Percentiles rank a stretch among this genome's conserved stretches.
Conservation (phyloP, 176 grass and related monocot genomes). For the Oryza nivara region DNA sequence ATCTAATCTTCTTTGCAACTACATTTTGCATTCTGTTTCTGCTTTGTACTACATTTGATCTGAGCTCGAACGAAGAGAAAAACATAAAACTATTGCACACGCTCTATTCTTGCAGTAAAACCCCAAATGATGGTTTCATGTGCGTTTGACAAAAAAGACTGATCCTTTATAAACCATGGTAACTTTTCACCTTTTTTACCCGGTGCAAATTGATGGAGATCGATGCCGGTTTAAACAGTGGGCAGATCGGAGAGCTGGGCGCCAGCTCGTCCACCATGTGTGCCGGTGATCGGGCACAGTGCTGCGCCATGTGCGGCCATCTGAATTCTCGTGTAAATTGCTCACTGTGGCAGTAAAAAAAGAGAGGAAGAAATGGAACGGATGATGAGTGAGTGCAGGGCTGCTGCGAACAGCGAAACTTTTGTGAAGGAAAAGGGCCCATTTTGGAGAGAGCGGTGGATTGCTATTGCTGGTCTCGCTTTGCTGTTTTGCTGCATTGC, state of each 20-base stretch:
- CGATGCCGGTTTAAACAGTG: slow-evolving; percentile 30
- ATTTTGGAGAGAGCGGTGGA: neutral
- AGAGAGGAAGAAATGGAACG: neutral
- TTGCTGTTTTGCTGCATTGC: too few relatives aligned
- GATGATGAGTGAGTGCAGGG: too few relatives aligned
- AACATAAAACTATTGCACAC: neutral
- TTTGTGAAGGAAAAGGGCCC: neutral
- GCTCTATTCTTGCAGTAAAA: neutral
- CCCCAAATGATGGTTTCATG: neutral
- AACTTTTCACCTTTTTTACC: neutral
- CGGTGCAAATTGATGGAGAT: slow-evolving; percentile 23
- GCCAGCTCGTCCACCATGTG: slow-evolving; percentile 35
- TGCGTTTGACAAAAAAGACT: neutral
- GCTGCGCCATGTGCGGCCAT: slow-evolving; percentile 41
- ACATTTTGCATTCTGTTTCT: neutral
- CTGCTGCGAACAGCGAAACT: neutral
- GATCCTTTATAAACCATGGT: neutral
- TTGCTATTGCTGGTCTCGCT: neutral
- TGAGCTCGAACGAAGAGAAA: neutral
- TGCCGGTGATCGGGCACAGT: slow-evolving; percentile 43
- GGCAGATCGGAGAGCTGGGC: neutral
- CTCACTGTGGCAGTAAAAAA: neutral
- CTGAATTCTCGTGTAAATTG: slow-evolving; percentile 10
- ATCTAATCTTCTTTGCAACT: neutral
- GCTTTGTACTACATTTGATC: neutral